Evolutionary conservation across 176 grass and related monocot genomes (phyloP), one percentile per base, ranked within the genome.

Genomic region (Oryza nivara): DNA sequence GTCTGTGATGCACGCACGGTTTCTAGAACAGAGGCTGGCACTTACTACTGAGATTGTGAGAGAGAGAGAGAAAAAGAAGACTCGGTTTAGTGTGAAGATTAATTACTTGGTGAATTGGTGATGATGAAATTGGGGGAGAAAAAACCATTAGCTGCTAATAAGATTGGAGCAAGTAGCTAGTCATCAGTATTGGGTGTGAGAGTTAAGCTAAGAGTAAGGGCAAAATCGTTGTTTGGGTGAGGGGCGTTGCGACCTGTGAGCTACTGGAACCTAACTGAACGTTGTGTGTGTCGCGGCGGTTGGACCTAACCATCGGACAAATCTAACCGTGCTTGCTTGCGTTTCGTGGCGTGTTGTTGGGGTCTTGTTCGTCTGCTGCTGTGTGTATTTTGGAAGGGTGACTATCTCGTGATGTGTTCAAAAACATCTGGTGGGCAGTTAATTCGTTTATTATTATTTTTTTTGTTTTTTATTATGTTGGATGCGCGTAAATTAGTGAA

Each of bases 211-310:
- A 72, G 80, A 35, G 43, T 74, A 23, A 14, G 47, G 68, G 58
- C 51, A 84, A 67, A n/a, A 32, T 3, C 30, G 30, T 23, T 4
- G 47, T 79, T 74, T 69, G 88, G 88, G 73, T 73, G 83, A 86
- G 58, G 35, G 67, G 7, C 67, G 88, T 78, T 86, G 83, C 11
- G 83, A 86, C 67, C 36, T 72, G 88, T 72, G 68, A 86, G 88
- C 88, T 83, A 83, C 74, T 86, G 67, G 30, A 46, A 90, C 88
- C 88, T 79, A 90, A 82, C 83, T 40, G 69, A 73, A 46, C 60
- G n/a, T 10, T 63, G 35, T 65, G 16, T 26, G 44, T 65, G 44
- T 79, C 79, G 4, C 72, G 84, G 84, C 74, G 5, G 84, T 90
- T 90, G 88, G 47, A 90, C 84, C 88, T 68, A 86, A 76, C 48